Percentiles rank a stretch among this genome's conserved stretches.
These are phyloP conservation scores for Ceratocystiopsis brevicomis DNA, from an alignment of 2,329 filamentous ascomycete genomes.

Conservation along the genomic window DNA sequence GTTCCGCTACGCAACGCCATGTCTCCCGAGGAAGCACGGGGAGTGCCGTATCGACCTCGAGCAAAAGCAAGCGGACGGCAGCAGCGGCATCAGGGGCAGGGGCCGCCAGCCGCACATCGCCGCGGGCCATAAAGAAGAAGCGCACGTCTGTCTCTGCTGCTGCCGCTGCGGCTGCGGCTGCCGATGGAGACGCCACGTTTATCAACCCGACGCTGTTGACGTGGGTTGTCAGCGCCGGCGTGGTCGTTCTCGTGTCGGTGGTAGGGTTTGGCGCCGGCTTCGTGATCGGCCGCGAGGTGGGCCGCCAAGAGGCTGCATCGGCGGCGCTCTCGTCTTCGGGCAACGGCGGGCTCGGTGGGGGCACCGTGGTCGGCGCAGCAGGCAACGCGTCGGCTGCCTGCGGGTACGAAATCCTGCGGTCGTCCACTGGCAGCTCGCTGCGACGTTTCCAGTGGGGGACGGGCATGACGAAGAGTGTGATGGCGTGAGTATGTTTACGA, in stretches of 20 bases:
- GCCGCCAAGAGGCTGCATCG: conserved; percentile 34
- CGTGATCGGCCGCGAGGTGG: conserved; percentile 47
- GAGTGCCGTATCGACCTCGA: conserved; percentile 11
- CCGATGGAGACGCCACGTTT: conserved; percentile 15
- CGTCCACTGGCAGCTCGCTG: conserved; percentile 28
- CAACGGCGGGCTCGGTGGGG: conserved; percentile 12
- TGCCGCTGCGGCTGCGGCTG: conserved; percentile 12
- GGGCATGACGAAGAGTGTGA: conserved; percentile 29
- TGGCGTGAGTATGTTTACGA: conserved; percentile 17
- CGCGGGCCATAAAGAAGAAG: conserved; percentile 40
- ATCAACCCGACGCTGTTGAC: conserved; percentile 43
- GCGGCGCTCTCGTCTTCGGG: conserved; percentile 18
- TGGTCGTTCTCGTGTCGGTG: conserved; percentile 47
- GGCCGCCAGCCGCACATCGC: conserved; percentile 18
- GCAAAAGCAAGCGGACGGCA: conserved; percentile 30
- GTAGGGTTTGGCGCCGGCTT: conserved; percentile 47
- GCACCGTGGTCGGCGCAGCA: conserved; percentile 23
- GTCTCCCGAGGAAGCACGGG: no score
- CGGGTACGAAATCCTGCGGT: conserved; percentile 33
- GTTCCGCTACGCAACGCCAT: no score
- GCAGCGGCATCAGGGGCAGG: no score
- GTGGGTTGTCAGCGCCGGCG: conserved; percentile 47
- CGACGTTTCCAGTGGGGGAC: conserved; percentile 34
- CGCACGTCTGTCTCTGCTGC: conserved; percentile 20
- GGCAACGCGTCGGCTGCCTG: conserved; percentile 29